phyloP scores from a whole-genome alignment of 441 rosid species.

The Erodium trifolium region DNA sequence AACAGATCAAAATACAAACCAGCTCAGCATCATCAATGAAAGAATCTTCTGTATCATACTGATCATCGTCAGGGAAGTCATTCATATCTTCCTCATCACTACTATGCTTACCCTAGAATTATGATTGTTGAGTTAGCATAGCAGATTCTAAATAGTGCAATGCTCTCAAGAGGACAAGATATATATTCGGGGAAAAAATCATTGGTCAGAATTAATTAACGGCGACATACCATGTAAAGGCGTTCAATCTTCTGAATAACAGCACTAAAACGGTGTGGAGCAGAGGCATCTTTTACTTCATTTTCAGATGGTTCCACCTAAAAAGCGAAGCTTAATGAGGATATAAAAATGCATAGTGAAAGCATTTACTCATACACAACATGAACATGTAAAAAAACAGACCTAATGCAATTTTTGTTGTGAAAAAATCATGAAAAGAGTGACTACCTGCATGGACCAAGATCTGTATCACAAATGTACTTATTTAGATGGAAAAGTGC shows the following conservation, averaged over 20 bases:
- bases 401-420: neutral
- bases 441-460: no score
- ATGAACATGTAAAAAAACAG: neutral
- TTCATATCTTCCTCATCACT: slow-evolving; percentile 90
- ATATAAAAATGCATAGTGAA: slow-evolving; percentile 6
- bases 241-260: slow-evolving; percentile 99
- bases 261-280: slow-evolving; percentile 75
- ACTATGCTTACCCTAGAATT: slow-evolving; percentile 73
- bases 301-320: slow-evolving; percentile 50
- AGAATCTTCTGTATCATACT: no score
- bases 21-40: slow-evolving; percentile 93
- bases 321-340: slow-evolving; percentile 18
- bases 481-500: no score
- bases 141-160: slow-evolving; percentile 5
- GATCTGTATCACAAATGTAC: no score
- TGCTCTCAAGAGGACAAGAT: neutral
- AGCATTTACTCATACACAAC: neutral
- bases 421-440: no score
- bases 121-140: slow-evolving; percentile 21
- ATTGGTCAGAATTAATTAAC: neutral
- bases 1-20: slow-evolving; percentile 45
- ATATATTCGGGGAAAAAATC: neutral
- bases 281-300: slow-evolving; percentile 49
- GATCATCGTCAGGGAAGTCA: slow-evolving; percentile 86
- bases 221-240: slow-evolving; percentile 63